Evolutionary conservation across 306 rosid species (phyloP).

Genomic region (Acacia confusa): DNA sequence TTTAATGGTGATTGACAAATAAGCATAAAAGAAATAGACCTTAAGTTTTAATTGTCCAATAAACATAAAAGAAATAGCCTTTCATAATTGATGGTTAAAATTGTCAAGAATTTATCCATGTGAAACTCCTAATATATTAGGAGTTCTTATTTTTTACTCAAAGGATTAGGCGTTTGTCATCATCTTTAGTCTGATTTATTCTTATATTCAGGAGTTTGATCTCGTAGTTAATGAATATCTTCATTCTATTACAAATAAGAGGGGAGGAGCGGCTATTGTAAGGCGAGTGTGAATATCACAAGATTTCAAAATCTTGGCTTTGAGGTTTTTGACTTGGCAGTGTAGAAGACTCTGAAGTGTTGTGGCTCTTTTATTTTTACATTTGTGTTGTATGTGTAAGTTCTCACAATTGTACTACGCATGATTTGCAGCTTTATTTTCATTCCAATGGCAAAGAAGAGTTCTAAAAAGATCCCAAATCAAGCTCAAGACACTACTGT

Average conservation of each 20-base stretch:
- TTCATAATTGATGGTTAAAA: background rate
- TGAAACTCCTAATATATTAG: background rate
- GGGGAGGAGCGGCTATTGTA: background rate
- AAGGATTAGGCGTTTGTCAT: background rate
- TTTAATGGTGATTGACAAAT: background rate
- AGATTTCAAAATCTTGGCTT: background rate
- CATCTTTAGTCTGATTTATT: background rate
- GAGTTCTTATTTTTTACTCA: background rate
- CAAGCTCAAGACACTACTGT: conserved; percentile 32
- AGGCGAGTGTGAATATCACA: background rate
- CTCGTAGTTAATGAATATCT: background rate
- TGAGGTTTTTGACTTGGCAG: background rate
- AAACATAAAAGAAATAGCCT: background rate
- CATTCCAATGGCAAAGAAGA: conserved; percentile 37
- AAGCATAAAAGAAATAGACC: background rate
- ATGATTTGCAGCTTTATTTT: conserved; percentile 37
- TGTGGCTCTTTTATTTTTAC: background rate
- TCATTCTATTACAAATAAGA: background rate
- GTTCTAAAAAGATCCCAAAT: conserved; percentile 14
- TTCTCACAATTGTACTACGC: background rate
- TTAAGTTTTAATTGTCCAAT: background rate
- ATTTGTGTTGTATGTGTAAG: background rate
- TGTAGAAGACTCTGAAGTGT: background rate
- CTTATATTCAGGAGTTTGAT: background rate
- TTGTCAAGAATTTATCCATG: background rate